Base-by-base conservation (phyloP, 2,329 filamentous ascomycete species). In the Hypoxylon sp. region DNA sequence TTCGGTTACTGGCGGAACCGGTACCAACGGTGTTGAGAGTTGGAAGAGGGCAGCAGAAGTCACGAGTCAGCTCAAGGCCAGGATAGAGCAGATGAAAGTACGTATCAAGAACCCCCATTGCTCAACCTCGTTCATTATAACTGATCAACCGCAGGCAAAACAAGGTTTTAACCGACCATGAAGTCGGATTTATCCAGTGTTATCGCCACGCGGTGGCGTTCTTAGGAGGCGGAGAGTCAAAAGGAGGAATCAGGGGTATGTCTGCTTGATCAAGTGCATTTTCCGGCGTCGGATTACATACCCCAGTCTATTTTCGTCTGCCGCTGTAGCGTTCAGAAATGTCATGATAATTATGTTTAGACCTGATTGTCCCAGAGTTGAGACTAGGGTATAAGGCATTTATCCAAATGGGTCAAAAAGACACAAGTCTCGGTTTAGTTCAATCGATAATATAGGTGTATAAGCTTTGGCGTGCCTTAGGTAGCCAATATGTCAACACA, bases 31-130 rank as follows among this genome's bases (percentile, higher is more conserved):
- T 0, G 89, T 90, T 17, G 96, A 99, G 82, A 98, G 94, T 78
- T 99, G 96, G 96, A 97, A 94, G 83, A 87, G 96, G 73, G 96
- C 96, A 17, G 96, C 96, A 1, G 96, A 99, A 83, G 96, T 99
- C 63, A 99, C 96, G 60, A 98, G 94, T 80, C 96, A 98, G 79
- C 81, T 99, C 76, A 99, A 98, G 84, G 94, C 95, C 57, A 89
- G 96, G 78, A 99, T 99, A 80, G 96, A 98, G 84, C 92, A 96
- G 85, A 99, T 99, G 96, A 99, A 98, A 87, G 89, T 88, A 75
- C 72, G 82, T 17, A 2, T 41, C 7, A 52, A 52, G 10, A 21
- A 5, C 5, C 10, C 13, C 17, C 13, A 1, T 25, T 9, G 5
- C 45, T 10, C 25, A 32, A 48, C 32, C 10, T n/a, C 17, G 13